Percentiles rank a stretch among this genome's conserved stretches.
Evolutionary conservation across 208 protist species (phyloP).

Genomic region (Naegleria fowleri): DNA sequence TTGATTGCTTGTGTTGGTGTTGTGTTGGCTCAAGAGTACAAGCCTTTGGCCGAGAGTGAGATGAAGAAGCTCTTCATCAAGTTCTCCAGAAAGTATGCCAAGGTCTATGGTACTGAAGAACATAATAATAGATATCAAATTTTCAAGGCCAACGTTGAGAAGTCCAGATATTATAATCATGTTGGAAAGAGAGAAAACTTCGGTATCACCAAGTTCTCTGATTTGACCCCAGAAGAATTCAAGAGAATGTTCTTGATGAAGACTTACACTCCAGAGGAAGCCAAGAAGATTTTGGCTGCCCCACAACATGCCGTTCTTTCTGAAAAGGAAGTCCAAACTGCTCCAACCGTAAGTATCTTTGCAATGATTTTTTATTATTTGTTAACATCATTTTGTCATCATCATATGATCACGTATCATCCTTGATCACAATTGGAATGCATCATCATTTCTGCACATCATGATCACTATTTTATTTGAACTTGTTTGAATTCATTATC

Average conservation of each 20-base stretch:
- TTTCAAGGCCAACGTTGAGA: conserved; percentile 13
- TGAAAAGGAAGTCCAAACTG: background rate
- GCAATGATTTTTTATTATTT: too few relatives aligned
- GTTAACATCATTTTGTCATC: background rate
- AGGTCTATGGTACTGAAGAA: background rate
- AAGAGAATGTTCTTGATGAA: conserved; percentile 8
- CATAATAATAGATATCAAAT: background rate
- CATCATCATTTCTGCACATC: too few relatives aligned
- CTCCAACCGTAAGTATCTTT: background rate
- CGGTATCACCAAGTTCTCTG: conserved; percentile 5
- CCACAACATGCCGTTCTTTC: background rate
- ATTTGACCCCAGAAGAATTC: conserved; percentile 1
- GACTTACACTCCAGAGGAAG: background rate
- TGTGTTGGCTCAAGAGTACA: background rate
- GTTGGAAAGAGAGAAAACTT: background rate
- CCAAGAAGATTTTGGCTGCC: background rate
- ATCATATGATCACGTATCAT: background rate
- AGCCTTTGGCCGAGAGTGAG: background rate
- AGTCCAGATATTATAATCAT: background rate
- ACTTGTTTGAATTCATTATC: background rate
- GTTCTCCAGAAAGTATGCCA: background rate
- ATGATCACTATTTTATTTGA: background rate
- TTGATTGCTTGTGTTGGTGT: background rate
- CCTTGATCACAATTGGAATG: background rate
- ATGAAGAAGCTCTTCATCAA: background rate